phyloP scores from a whole-genome alignment of 257 asterid species.

The Solanum ossicruentum region DNA sequence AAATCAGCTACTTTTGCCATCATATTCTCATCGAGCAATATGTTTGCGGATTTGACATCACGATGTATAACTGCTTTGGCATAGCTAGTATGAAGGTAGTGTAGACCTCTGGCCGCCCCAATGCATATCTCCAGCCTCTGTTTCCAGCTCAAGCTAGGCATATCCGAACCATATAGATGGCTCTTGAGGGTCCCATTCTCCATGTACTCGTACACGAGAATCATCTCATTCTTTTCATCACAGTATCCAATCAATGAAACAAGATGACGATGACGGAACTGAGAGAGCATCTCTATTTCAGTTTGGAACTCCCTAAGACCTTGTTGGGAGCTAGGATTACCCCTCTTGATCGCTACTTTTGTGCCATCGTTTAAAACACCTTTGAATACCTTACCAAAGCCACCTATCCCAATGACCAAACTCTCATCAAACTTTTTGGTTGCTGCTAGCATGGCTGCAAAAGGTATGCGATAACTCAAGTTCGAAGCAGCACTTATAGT shows the following conservation, averaged over 20 bases:
- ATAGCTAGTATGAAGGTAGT: slow-evolving; percentile 44
- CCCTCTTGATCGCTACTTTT: slow-evolving; percentile 39
- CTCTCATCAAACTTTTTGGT: slow-evolving; percentile 43
- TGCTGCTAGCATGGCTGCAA: slow-evolving; percentile 35
- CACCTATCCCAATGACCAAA: slow-evolving; percentile 40
- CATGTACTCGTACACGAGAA: slow-evolving; percentile 53
- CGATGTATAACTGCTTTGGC: slow-evolving; percentile 44
- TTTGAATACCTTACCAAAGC: slow-evolving; percentile 44
- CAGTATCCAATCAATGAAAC: slow-evolving; percentile 21
- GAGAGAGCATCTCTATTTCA: slow-evolving; percentile 47
- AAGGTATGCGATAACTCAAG: slow-evolving; percentile 34
- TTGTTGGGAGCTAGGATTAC: slow-evolving; percentile 38
- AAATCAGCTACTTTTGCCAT: slow-evolving; percentile 53
- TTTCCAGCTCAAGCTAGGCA: slow-evolving; percentile 42
- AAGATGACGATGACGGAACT: slow-evolving; percentile 41
- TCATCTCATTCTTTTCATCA: slow-evolving; percentile 43
- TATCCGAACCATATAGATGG: slow-evolving; percentile 32
- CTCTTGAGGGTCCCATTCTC: slow-evolving; percentile 44
- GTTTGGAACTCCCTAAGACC: slow-evolving; percentile 41
- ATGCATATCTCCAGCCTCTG: slow-evolving; percentile 54
- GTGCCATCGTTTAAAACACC: slow-evolving; percentile 27
- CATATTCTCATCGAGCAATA: slow-evolving; percentile 44
- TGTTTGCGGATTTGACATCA: slow-evolving; percentile 52
- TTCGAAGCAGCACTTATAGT: background rate
- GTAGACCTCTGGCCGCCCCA: slow-evolving; percentile 47